Conservation (phyloP, 345 rosid species). For the Murraya koenigii region DNA sequence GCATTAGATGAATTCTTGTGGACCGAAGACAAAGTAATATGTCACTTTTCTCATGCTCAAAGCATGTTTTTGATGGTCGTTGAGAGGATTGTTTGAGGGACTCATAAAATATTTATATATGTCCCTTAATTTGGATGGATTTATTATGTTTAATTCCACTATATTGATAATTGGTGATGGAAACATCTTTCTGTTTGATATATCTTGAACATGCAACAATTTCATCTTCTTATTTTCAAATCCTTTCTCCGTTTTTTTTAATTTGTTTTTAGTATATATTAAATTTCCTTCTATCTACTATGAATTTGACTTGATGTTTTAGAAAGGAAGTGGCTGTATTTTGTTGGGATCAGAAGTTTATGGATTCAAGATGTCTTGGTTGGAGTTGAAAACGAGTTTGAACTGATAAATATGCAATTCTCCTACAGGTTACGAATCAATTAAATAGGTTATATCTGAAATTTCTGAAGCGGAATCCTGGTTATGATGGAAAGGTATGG, state of each 20-base stretch:
- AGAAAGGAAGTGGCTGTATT: neutral
- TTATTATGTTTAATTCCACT: neutral
- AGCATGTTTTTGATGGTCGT: neutral
- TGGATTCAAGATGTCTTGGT: neutral
- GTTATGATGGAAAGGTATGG: constrained; percentile 91
- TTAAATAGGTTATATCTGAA: constrained; percentile 71
- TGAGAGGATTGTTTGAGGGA: neutral
- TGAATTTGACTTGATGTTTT: neutral
- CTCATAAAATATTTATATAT: neutral
- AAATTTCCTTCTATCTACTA: neutral
- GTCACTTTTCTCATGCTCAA: neutral
- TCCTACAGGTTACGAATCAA: constrained; percentile 82
- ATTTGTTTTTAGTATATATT: no score
- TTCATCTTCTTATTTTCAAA: neutral
- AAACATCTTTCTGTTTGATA: neutral
- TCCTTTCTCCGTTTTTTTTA: neutral
- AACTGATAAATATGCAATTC: constrained; percentile 11
- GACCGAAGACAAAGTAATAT: neutral
- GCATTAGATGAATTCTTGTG: neutral
- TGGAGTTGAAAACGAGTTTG: constrained; percentile 8
- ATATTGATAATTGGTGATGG: neutral
- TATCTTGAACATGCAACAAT: neutral
- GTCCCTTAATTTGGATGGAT: neutral
- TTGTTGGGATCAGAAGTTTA: neutral
- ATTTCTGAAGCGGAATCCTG: constrained; percentile 84